Conservation (phyloP, 1,139 yeast species). For the Scheffersomyces parashehatae region DNA sequence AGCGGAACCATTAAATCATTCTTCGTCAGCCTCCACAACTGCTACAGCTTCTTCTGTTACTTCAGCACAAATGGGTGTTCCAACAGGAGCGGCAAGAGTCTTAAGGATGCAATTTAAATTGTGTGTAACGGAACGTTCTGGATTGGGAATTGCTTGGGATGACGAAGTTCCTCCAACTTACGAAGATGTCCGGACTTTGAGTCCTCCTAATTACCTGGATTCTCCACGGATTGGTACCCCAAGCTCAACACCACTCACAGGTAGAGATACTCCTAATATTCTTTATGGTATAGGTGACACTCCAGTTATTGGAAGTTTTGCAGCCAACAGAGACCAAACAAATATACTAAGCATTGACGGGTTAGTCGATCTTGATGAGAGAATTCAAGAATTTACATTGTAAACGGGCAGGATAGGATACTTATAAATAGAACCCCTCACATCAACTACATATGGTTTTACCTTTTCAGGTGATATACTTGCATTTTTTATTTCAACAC, state of each 20-base stretch:
- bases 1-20: too few species aligned
- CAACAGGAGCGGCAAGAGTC: constrained; percentile 95
- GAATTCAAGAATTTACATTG: constrained; percentile 35
- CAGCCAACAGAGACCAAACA: constrained; percentile 16
- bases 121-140: constrained; percentile 82
- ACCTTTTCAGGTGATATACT: too few species aligned
- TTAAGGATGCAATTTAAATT: constrained; percentile 91
- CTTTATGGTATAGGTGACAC: constrained; percentile 48
- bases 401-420: constrained; percentile 6
- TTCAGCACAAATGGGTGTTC: constrained; percentile 58
- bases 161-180: constrained; percentile 98
- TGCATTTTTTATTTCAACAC: too few species aligned
- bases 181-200: constrained; percentile 73
- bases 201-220: constrained; percentile 78
- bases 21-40: not conserved
- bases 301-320: constrained; percentile 28
- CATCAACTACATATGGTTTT: not conserved
- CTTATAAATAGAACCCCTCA: not conserved
- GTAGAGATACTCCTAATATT: constrained; percentile 36
- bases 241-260: constrained; percentile 12
- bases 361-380: constrained; percentile 32
- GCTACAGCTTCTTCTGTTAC: not conserved
- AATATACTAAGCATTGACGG: constrained; percentile 26
- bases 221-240: constrained; percentile 26
- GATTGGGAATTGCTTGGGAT: constrained; percentile 97